phyloP scores from a whole-genome alignment of 257 asterid species.

The Petunia secreta region DNA sequence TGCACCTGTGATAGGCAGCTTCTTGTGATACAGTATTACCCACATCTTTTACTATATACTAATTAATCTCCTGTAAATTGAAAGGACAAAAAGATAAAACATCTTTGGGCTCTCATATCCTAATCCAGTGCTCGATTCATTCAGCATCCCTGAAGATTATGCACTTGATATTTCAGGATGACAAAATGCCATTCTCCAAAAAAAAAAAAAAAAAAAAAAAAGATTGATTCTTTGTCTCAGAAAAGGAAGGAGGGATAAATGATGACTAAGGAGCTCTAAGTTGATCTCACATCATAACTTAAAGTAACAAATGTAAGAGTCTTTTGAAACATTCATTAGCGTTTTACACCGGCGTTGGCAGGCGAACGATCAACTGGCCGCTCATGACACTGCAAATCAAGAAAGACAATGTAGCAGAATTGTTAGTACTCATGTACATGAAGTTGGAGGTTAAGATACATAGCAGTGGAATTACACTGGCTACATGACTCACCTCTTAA shows the following conservation, averaged over 20 bases:
- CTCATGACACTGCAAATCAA: slow-evolving; percentile 62
- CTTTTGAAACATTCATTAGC: too few relatives aligned
- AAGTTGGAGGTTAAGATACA: background rate
- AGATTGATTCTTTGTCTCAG: background rate
- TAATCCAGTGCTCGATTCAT: background rate
- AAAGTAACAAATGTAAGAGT: background rate
- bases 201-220: background rate
- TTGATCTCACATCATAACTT: background rate
- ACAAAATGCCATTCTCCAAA: background rate
- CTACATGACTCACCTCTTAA: slow-evolving; percentile 60
- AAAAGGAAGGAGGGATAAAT: background rate
- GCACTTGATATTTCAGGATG: too few relatives aligned
- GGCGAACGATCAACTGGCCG: slow-evolving; percentile 67
- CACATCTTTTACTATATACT: too few relatives aligned
- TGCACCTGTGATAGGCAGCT: too few relatives aligned
- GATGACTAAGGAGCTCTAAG: background rate
- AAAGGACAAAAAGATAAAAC: too few relatives aligned
- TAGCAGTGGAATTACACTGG: background rate
- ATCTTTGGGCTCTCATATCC: background rate
- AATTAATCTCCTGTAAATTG: background rate
- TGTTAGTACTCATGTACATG: background rate
- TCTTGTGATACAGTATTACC: too few relatives aligned
- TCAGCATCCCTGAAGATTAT: background rate
- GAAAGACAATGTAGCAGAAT: background rate
- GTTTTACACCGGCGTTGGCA: slow-evolving; percentile 57